These are phyloP conservation scores for Allomyces macrogynus DNA, from an alignment of 192 early-diverging fungal species.

Conservation along the genomic window DNA sequence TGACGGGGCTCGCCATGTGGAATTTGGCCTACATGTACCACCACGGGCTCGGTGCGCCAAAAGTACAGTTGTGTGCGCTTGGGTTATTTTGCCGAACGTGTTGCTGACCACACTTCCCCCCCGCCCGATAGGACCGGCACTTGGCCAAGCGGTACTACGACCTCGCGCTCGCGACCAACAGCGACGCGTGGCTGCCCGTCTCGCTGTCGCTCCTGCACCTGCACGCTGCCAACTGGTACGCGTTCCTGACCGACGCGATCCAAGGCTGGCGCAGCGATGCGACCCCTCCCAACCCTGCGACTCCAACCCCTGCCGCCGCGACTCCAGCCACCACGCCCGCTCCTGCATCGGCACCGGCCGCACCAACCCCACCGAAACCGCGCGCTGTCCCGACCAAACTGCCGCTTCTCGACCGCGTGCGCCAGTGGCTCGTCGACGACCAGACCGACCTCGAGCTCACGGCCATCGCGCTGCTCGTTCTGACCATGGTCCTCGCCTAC, in stretches of 20 bases:
- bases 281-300: too few relatives aligned
- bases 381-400: too few relatives aligned
- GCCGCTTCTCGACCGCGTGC: too few relatives aligned
- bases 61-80: conserved; percentile 14
- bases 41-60: conserved; percentile 68
- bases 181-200: conserved; percentile 56
- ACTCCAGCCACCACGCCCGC: too few relatives aligned
- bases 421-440: too few relatives aligned
- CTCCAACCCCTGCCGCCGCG: too few relatives aligned
- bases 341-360: too few relatives aligned
- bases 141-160: conserved; percentile 90
- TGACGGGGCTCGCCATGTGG: conserved; percentile 76
- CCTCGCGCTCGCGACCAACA: conserved; percentile 49
- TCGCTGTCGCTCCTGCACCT: conserved; percentile 54
- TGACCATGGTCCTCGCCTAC: too few relatives aligned
- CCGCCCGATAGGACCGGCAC: conserved; percentile 46
- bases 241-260: neutral
- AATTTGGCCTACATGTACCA: conserved; percentile 95
- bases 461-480: too few relatives aligned
- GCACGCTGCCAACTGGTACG: conserved; percentile 33
- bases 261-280: too few relatives aligned
- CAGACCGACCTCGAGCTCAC: too few relatives aligned
- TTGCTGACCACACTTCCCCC: neutral
- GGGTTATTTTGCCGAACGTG: neutral
- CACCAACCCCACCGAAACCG: too few relatives aligned